Evolutionary conservation across 2,329 filamentous ascomycete species (phyloP).

Genomic region (Xylariaceae sp.): DNA sequence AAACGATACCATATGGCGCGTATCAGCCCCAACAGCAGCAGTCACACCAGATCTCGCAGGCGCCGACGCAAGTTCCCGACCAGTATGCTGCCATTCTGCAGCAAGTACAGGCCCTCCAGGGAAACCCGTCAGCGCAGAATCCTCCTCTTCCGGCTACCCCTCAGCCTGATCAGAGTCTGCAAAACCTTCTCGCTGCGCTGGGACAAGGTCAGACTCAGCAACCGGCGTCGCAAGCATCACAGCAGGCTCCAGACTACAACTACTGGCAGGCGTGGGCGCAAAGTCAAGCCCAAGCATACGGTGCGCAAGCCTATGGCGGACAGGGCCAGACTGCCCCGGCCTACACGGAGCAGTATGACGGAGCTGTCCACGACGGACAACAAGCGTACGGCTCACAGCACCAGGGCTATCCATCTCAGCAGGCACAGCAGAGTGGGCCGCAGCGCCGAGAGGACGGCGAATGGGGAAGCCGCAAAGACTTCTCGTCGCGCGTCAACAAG

Average conservation of each 20-base stretch:
- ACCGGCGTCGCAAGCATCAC: slow-evolving; percentile 4
- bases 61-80: slow-evolving; percentile 10
- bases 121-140: slow-evolving; percentile 11
- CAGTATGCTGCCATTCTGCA: slow-evolving; percentile 18
- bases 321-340: slow-evolving; percentile 4
- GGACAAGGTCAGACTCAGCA: slow-evolving; percentile 5
- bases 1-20: slow-evolving; percentile 3
- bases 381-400: neutral
- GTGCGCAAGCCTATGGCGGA: slow-evolving; percentile 6
- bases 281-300: slow-evolving; percentile 9
- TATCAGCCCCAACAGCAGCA: slow-evolving; percentile 11
- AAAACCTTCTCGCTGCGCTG: slow-evolving; percentile 20
- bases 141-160: slow-evolving; percentile 9
- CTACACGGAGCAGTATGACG: slow-evolving; percentile 3
- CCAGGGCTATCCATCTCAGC: slow-evolving; percentile 12
- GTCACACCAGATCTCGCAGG: slow-evolving; percentile 10
- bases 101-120: slow-evolving; percentile 18
- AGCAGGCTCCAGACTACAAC: slow-evolving; percentile 7
- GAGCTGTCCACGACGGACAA: neutral
- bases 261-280: slow-evolving; percentile 16
- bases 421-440: slow-evolving; percentile 17
- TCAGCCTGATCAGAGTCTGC: slow-evolving; percentile 17
- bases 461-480: slow-evolving; percentile 27
- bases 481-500: slow-evolving; percentile 33
- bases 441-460: slow-evolving; percentile 20